phyloP scores from a whole-genome alignment of 257 asterid species.

The Capsicum rhomboideum region DNA sequence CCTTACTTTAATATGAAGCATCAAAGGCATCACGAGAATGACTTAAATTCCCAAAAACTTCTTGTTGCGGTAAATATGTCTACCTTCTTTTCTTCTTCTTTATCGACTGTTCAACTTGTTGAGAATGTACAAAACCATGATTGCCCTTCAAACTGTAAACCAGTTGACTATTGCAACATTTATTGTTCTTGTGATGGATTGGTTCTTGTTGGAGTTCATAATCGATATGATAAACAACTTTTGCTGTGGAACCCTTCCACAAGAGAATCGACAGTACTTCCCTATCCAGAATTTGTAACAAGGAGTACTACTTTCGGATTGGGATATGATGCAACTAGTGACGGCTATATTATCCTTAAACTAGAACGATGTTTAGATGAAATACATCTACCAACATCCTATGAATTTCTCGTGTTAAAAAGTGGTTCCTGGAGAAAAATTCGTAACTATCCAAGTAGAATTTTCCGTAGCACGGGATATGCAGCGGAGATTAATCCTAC shows the following conservation, averaged over 20 bases:
- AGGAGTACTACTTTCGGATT: no score
- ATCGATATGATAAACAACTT: not conserved
- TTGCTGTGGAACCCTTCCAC: not conserved
- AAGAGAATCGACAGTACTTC: not conserved
- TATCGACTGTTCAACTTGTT: not conserved
- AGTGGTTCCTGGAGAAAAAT: not conserved
- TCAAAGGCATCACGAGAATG: not conserved
- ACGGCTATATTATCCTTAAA: no score
- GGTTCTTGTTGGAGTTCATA: not conserved
- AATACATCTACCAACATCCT: not conserved
- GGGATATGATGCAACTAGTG: no score
- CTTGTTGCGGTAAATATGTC: not conserved
- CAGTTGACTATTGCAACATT: not conserved
- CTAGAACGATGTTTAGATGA: no score
- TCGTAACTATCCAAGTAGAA: not conserved
- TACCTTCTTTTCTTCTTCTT: not conserved
- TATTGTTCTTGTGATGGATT: not conserved
- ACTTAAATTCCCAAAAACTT: not conserved
- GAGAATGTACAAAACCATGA: not conserved
- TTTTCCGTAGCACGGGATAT: not conserved
- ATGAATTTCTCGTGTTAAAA: not conserved
- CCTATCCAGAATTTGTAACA: not conserved
- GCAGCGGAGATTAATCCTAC: no score
- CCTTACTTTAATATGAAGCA: not conserved
- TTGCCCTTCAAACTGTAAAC: not conserved